Conservation (phyloP, 148 eudicot species). For the Drosera capensis region DNA sequence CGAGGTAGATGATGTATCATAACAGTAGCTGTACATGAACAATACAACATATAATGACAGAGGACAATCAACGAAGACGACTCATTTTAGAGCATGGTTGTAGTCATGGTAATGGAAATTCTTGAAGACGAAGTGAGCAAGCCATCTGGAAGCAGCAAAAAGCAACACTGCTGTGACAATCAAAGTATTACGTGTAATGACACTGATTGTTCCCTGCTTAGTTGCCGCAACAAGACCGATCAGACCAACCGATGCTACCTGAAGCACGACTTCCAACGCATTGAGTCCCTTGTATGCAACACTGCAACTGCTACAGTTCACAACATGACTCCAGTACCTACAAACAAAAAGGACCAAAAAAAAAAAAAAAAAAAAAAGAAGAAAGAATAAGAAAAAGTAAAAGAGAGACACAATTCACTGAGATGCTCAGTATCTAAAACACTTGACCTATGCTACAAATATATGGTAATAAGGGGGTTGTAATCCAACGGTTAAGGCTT, state of each 20-base stretch:
- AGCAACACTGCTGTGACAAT: slow-evolving; percentile 30
- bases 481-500: no score
- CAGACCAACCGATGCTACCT: slow-evolving; percentile 26
- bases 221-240: slow-evolving; percentile 41
- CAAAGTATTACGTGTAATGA: slow-evolving; percentile 21
- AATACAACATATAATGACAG: no score
- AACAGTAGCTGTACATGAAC: no score
- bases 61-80: no score
- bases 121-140: slow-evolving; percentile 63
- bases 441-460: no score
- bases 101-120: slow-evolving; percentile 74
- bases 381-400: neutral
- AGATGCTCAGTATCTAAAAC: no score
- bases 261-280: slow-evolving; percentile 30
- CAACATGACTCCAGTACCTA: slow-evolving; percentile 73
- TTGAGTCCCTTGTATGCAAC: slow-evolving; percentile 46
- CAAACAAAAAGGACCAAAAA: no score
- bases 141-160: slow-evolving; percentile 62
- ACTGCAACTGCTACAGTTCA: slow-evolving; percentile 60
- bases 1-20: no score
- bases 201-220: slow-evolving; percentile 28
- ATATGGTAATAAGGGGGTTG: no score
- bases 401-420: neutral
- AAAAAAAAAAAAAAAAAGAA: no score
- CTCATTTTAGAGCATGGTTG: slow-evolving; percentile 41